Conservation (phyloP, 768 basidiomycete genomes). For the Leccinum barrowsii region DNA sequence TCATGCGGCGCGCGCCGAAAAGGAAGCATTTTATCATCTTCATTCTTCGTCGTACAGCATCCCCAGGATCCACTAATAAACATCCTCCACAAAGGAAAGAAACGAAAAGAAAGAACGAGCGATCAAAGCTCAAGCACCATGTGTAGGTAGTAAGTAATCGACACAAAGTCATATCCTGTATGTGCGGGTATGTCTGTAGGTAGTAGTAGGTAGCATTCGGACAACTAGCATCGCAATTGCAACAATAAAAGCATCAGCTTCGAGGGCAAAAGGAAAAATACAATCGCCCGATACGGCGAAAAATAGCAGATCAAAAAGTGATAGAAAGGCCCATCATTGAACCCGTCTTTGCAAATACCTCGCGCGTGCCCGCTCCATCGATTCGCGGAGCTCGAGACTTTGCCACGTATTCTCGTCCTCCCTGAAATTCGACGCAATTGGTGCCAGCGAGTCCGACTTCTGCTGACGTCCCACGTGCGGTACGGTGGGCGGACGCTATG, state of each 20-base stretch:
- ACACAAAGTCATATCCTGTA: not conserved
- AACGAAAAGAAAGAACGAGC: not conserved
- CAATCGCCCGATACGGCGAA: not conserved
- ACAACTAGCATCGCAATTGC: not conserved
- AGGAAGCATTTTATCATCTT: not conserved
- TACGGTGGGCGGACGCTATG: constrained; percentile 15
- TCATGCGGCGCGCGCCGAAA: too few relatives aligned
- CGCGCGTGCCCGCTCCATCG: constrained; percentile 56
- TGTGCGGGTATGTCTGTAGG: not conserved
- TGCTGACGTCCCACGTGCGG: constrained; percentile 31
- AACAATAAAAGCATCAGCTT: not conserved
- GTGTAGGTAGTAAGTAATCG: not conserved
- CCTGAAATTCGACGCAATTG: constrained; percentile 24
- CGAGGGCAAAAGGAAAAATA: not conserved
- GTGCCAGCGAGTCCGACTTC: constrained; percentile 33
- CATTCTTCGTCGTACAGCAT: constrained; percentile 8
- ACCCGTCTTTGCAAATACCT: constrained; percentile 17
- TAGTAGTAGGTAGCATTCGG: not conserved
- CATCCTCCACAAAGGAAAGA: not conserved
- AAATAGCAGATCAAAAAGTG: constrained; percentile 1
- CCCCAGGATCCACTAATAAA: not conserved
- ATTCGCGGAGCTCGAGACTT: constrained; percentile 65
- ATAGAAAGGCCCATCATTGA: constrained; percentile 5
- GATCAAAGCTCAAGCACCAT: not conserved
- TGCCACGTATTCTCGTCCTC: constrained; percentile 54